Conservation (phyloP, 352 stramenopile species). For the Globisporangium carolinianum region DNA sequence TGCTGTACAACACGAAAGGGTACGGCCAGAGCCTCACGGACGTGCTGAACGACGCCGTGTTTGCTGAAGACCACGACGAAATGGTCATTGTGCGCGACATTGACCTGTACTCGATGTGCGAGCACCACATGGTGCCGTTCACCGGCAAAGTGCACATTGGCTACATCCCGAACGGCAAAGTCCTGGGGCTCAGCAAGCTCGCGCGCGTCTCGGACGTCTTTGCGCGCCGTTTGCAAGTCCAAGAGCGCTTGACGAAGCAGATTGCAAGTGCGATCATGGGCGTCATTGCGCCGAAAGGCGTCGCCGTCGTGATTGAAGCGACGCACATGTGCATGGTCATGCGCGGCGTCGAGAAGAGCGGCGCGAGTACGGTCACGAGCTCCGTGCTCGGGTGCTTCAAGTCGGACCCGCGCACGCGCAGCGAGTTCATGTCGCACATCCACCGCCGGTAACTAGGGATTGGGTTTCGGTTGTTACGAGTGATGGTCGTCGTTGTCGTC, state of each 20-base stretch:
- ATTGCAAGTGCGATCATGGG: constrained; percentile 98
- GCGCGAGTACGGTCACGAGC: constrained; percentile 94
- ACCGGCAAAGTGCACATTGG: constrained; percentile 94
- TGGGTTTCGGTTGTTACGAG: not conserved
- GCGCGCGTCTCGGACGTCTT: constrained; percentile 97
- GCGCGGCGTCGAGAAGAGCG: constrained; percentile 97
- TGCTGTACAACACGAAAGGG: constrained; percentile 95
- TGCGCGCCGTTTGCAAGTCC: constrained; percentile 95
- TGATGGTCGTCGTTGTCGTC: not conserved
- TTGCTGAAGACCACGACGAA: constrained; percentile 97
- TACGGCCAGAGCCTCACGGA: constrained; percentile 88
- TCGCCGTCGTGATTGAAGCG: constrained; percentile 98
- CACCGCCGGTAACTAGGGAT: constrained; percentile 47
- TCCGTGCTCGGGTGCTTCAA: constrained; percentile 97
- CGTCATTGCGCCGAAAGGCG: constrained; percentile 93
- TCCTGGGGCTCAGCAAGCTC: constrained; percentile 98
- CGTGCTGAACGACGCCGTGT: constrained; percentile 96
- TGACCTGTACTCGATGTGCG: constrained; percentile 97
- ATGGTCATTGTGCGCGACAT: constrained; percentile 99
- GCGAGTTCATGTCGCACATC: constrained; percentile 87
- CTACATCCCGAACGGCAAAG: constrained; percentile 93
- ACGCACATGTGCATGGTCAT: constrained; percentile 99
- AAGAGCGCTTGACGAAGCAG: constrained; percentile 98
- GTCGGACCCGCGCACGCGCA: constrained; percentile 85
- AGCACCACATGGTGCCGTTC: constrained; percentile 99